These are phyloP conservation scores for Pyrenophora graminea DNA, from an alignment of 2,329 filamentous ascomycete species.

Conservation along the genomic window DNA sequence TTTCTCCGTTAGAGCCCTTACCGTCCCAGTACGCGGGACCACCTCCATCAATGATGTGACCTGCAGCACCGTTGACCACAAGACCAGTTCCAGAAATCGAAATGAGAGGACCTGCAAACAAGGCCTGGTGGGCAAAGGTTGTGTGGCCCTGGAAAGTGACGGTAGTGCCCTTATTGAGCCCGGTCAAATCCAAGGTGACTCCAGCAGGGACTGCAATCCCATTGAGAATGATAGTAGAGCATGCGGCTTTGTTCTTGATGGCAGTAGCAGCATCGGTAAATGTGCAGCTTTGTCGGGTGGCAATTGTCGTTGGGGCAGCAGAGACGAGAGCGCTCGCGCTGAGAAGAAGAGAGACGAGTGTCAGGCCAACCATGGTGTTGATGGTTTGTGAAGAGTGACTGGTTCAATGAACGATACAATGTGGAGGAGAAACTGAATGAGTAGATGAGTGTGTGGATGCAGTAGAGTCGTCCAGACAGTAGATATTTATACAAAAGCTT, in stretches of 20 bases:
- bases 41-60: constrained; percentile 61
- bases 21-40: constrained; percentile 58
- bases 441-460: constrained; percentile 2
- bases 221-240: constrained; percentile 59
- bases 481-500: constrained; percentile 22
- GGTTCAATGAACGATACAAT: constrained; percentile 15
- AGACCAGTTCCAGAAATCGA: constrained; percentile 63
- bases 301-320: constrained; percentile 37
- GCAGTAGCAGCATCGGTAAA: constrained; percentile 58
- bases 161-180: constrained; percentile 56
- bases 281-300: constrained; percentile 53
- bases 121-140: constrained; percentile 69
- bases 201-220: constrained; percentile 62
- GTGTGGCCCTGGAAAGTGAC: constrained; percentile 68
- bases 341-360: constrained; percentile 26
- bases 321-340: constrained; percentile 38
- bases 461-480: background rate
- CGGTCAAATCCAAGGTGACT: constrained; percentile 62
- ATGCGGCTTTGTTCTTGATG: constrained; percentile 55
- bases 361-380: constrained; percentile 29
- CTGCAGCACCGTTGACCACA: constrained; percentile 62
- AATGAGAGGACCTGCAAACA: constrained; percentile 64
- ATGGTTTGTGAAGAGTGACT: constrained; percentile 10
- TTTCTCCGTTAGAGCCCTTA: constrained; percentile 53
- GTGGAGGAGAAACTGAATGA: constrained; percentile 4